Percentiles rank a stretch among this genome's conserved stretches.
Conservation (phyloP, 1,139 yeast genomes). For the Yamadazyma friedrichii region DNA sequence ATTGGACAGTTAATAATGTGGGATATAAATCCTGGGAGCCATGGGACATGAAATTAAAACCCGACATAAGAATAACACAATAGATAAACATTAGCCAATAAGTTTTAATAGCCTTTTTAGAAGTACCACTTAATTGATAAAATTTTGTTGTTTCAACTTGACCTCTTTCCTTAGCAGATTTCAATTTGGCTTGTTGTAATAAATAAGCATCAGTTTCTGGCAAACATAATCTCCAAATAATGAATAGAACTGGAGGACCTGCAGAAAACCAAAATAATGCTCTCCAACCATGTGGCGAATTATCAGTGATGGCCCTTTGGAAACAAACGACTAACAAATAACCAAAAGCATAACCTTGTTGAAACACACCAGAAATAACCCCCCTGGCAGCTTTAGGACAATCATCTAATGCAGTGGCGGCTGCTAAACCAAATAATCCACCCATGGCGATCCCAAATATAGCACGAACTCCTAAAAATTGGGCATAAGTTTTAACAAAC, state of each 20-base stretch:
- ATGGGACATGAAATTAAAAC: conserved; percentile 41
- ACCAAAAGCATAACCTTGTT: conserved; percentile 47
- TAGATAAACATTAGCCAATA: conserved; percentile 42
- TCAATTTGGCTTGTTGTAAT: conserved; percentile 23
- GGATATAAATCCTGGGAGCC: conserved; percentile 43
- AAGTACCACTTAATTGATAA: conserved; percentile 17
- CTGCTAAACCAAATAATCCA: conserved; percentile 33
- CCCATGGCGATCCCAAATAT: conserved; percentile 46
- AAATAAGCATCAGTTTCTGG: conserved; percentile 41
- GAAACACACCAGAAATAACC: conserved; percentile 40
- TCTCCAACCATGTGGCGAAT: conserved; percentile 37
- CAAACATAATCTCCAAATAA: conserved; percentile 33
- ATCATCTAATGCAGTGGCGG: conserved; percentile 40
- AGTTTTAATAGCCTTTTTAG: conserved; percentile 27
- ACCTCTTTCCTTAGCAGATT: conserved; percentile 11
- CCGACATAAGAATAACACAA: conserved; percentile 40
- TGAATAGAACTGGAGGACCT: conserved; percentile 39
- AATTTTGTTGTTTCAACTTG: conserved; percentile 8
- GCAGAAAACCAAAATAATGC: conserved; percentile 44
- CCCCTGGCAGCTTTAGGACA: conserved; percentile 39
- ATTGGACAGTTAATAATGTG: conserved; percentile 32
- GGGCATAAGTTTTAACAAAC: conserved; percentile 35
- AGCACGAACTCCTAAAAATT: conserved; percentile 41
- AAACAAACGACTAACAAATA: conserved; percentile 42
- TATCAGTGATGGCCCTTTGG: conserved; percentile 38